Conservation (phyloP, 768 basidiomycete species). For the Calocybe gangraenosa region DNA sequence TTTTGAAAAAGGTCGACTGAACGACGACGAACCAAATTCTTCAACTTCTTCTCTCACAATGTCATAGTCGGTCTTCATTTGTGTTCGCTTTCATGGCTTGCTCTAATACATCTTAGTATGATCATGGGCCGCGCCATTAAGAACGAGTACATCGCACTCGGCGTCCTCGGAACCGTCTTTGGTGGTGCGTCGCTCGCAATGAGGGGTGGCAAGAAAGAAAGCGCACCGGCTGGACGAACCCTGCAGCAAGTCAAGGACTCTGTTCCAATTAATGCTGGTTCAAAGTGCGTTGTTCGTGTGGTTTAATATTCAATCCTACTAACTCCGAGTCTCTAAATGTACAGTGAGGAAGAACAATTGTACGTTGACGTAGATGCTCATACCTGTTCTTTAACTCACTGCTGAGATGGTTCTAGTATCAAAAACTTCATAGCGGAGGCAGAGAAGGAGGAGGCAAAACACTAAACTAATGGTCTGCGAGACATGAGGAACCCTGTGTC, state of each 20-base stretch:
- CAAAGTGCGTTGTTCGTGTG: constrained; percentile 48
- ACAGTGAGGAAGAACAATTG: constrained; percentile 84
- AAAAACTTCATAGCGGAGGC: constrained; percentile 77
- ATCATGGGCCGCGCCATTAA: constrained; percentile 79
- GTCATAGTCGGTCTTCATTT: constrained; percentile 18
- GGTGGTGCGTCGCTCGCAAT: constrained; percentile 50
- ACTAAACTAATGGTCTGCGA: constrained; percentile 25
- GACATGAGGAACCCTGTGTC: constrained; percentile 3
- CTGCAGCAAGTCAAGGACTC: constrained; percentile 57
- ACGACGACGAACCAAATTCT: constrained; percentile 1
- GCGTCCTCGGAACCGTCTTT: constrained; percentile 54
- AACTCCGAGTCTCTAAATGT: constrained; percentile 14
- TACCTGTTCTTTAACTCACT: not conserved
- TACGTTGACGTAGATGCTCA: constrained; percentile 32
- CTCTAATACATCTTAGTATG: constrained; percentile 36
- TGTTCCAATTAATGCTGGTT: constrained; percentile 62
- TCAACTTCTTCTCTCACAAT: constrained; percentile 11
- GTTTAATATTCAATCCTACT: constrained; percentile 2
- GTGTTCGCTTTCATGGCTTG: not conserved
- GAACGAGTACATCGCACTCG: constrained; percentile 76
- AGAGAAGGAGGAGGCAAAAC: constrained; percentile 65
- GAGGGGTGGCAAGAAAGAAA: constrained; percentile 52
- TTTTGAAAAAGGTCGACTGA: constrained; percentile 16
- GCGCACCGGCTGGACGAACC: constrained; percentile 36
- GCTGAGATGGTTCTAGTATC: constrained; percentile 51